Evolutionary conservation across 2,329 filamentous ascomycete species (phyloP), one percentile per base, ranked within the genome.

Genomic region (Talaromyces pinophilus): DNA sequence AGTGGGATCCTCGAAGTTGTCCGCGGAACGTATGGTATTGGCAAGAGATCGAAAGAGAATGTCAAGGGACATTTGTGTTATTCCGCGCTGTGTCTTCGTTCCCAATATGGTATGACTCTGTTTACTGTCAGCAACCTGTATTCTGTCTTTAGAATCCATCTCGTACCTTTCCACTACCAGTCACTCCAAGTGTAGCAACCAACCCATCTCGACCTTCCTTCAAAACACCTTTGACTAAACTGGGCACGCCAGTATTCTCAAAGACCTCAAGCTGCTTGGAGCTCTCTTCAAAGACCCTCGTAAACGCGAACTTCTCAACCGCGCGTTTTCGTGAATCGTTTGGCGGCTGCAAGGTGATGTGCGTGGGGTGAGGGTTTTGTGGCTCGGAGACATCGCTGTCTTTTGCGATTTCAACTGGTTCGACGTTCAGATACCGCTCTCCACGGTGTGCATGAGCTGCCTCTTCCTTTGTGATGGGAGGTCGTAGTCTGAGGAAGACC

Each of bases 91-190:
- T 25, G 86, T 87, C 71, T 89, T 90, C 13, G 92, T 96, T 64
- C 95, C 95, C 17, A 99, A 86, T 67, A 98, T 97, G 0, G 95
- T 99, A 77, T 99, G 94, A 69, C 92, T 96, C 94, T 97, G 74
- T 38, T 46, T 11, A 30, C 22, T 44, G 19, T 63, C 11, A 63
- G 61, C 22, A 17, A 11, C 13, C 48, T 30, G 13, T 30, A n/a
- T 8, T 22, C n/a, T 40, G 6, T 38, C n/a, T 25, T 22, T n/a
- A 25, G 33, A 7, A 15, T 40, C n/a, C n/a, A 25, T 25, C 33
- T 61, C 59, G 67, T 57, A 96, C 94, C 88, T 99, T 99, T 78
- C 95, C 95, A 60, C 93, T 97, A 13, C 95, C 95, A 7, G 94
- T 97, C 52, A 97, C 93, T 17, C 95, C 95, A 66, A 99, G 79